phyloP scores from a whole-genome alignment of 768 basidiomycete genomes.

The Lactarius hengduanensis region DNA sequence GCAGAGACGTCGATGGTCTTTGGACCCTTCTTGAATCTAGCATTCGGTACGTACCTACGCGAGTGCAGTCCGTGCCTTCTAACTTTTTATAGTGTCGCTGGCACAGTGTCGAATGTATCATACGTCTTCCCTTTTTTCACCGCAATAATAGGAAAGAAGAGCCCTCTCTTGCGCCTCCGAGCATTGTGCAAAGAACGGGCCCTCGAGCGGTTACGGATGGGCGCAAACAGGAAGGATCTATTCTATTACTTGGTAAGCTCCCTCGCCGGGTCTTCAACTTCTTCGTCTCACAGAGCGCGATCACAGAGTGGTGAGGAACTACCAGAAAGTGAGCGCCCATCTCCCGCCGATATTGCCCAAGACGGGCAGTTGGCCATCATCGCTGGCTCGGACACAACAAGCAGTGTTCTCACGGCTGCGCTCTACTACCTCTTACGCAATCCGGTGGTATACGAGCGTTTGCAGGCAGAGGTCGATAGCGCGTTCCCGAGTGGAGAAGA shows the following conservation, averaged over 20 bases:
- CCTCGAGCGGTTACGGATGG: slow-evolving; percentile 3
- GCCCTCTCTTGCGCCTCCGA: neutral
- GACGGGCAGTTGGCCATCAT: neutral
- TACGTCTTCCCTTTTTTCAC: neutral
- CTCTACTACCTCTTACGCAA: neutral
- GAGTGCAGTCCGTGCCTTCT: neutral
- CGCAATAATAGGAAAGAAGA: neutral
- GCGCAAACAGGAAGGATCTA: slow-evolving; percentile 34
- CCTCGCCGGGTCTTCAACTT: neutral
- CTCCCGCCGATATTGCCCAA: neutral
- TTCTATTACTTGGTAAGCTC: slow-evolving; percentile 41
- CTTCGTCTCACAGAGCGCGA: neutral
- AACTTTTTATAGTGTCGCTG: neutral
- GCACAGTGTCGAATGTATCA: neutral
- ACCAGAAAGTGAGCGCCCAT: neutral
- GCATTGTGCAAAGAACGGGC: neutral
- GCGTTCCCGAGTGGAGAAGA: slow-evolving; percentile 2
- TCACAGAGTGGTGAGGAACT: slow-evolving; percentile 10
- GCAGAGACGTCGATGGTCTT: neutral
- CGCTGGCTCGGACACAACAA: slow-evolving; percentile 4
- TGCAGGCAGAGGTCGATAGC: neutral
- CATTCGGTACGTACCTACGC: neutral
- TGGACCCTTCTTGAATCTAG: neutral
- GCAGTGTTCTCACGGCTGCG: neutral
- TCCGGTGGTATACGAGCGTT: neutral